These are phyloP conservation scores for Umbilicus rupestris DNA, from an alignment of 164 flowering plant genomes.

Conservation along the genomic window DNA sequence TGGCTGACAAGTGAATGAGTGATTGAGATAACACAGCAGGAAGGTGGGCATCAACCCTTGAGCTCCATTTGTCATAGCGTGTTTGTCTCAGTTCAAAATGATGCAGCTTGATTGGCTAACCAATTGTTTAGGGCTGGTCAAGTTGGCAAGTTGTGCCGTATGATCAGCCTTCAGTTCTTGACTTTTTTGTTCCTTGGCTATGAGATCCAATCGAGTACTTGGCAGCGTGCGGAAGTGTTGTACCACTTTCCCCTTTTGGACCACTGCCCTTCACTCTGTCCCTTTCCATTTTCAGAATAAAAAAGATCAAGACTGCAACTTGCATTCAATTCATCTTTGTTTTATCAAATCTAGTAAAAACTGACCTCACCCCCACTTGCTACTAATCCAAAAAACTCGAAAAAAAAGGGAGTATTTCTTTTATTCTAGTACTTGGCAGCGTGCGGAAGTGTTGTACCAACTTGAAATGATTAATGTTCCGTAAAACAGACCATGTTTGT, in stretches of 20 bases:
- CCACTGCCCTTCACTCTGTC: not conserved
- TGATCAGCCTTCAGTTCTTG: not conserved
- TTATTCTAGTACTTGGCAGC: too few species aligned
- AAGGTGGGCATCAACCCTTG: not conserved
- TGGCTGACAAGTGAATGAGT: not conserved
- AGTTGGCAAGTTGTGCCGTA: slow-evolving; percentile 4
- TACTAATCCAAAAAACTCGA: too few species aligned
- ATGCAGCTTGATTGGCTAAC: too few species aligned
- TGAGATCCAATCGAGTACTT: not conserved
- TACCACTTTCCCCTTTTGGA: not conserved
- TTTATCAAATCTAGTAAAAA: too few species aligned
- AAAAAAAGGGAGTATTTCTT: too few species aligned
- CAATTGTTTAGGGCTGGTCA: not conserved
- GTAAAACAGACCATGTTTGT: too few species aligned
- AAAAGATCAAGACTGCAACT: not conserved
- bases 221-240: slow-evolving; percentile 4
- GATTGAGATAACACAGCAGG: not conserved
- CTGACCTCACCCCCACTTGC: too few species aligned
- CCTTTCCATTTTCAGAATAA: not conserved
- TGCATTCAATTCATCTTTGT: not conserved
- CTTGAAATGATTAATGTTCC: too few species aligned
- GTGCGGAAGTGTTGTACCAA: too few species aligned
- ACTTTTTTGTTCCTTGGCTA: not conserved
- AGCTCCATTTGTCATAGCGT: not conserved
- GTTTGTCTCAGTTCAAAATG: too few species aligned